Percentiles rank a stretch among this genome's conserved stretches.
These are phyloP conservation scores for Paecilomyces sp. DNA, from an alignment of 2,329 filamentous ascomycete genomes.

Conservation along the genomic window DNA sequence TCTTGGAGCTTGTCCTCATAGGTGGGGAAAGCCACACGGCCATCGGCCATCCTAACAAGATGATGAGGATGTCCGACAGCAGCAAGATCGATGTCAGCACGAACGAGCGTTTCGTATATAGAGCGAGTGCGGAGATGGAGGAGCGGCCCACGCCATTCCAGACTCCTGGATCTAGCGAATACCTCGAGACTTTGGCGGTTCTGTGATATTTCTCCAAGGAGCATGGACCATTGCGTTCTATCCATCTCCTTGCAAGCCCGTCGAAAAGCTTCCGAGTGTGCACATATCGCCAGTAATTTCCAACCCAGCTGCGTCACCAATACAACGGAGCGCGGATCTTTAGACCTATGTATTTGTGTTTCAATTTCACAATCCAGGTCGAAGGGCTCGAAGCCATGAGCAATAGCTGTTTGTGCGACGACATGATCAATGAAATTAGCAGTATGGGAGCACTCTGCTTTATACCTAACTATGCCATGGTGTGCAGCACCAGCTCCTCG, in stretches of 20 bases:
- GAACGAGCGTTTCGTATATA: constrained; percentile 3
- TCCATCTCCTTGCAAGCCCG: constrained; percentile 2
- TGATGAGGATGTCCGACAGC: constrained; percentile 11
- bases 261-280: constrained; percentile 18
- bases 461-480: background rate
- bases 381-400: background rate
- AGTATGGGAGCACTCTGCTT: background rate
- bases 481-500: background rate
- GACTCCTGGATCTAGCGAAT: constrained; percentile 14
- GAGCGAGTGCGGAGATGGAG: background rate
- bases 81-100: constrained; percentile 1
- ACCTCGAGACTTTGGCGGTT: constrained; percentile 17
- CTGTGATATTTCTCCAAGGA: constrained; percentile 9
- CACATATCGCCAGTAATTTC: constrained; percentile 19
- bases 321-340: background rate
- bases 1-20: constrained; percentile 8
- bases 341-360: background rate
- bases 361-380: background rate
- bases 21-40: background rate
- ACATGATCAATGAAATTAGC: background rate
- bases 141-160: constrained; percentile 17
- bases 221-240: constrained; percentile 7
- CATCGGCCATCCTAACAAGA: constrained; percentile 1
- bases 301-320: constrained; percentile 13
- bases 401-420: background rate